Percentiles rank a stretch among this genome's conserved stretches.
phyloP scores from a whole-genome alignment of 768 basidiomycete species.

The Lactarius sanguifluus region DNA sequence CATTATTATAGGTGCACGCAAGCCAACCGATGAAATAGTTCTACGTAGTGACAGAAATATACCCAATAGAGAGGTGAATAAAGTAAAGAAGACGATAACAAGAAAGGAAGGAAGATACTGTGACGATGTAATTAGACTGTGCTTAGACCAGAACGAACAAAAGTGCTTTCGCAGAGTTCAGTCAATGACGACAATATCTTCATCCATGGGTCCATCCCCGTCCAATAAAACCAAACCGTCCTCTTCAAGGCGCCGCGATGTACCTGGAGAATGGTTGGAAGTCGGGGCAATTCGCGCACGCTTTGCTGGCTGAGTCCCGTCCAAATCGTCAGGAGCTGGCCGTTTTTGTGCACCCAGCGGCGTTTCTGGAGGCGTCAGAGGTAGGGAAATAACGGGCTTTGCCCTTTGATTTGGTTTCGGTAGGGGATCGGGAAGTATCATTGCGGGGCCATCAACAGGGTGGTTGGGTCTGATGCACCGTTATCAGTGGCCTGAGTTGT shows the following conservation, averaged over 20 bases:
- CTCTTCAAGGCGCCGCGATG: slow-evolving; percentile 64
- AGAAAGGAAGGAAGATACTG: not conserved
- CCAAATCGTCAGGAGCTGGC: slow-evolving; percentile 53
- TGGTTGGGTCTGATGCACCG: slow-evolving; percentile 52
- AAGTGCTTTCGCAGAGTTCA: slow-evolving; percentile 32
- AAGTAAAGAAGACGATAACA: not conserved
- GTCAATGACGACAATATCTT: slow-evolving; percentile 55
- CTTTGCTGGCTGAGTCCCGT: slow-evolving; percentile 60
- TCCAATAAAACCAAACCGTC: slow-evolving; percentile 75
- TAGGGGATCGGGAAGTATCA: slow-evolving; percentile 64
- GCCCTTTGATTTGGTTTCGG: slow-evolving; percentile 53
- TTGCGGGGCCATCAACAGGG: slow-evolving; percentile 48
- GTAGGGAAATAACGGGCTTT: slow-evolving; percentile 38
- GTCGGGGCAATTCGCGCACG: slow-evolving; percentile 41
- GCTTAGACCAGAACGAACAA: not conserved
- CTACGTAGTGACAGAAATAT: not conserved
- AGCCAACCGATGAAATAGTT: slow-evolving; percentile 1
- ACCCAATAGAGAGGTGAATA: slow-evolving; percentile 26
- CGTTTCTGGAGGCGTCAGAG: slow-evolving; percentile 42
- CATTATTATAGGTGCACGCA: slow-evolving; percentile 3
- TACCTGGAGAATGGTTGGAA: slow-evolving; percentile 52
- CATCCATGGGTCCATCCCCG: slow-evolving; percentile 51
- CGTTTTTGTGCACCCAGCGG: slow-evolving; percentile 56
- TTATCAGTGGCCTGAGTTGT: not conserved
- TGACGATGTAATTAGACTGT: not conserved